phyloP scores from a whole-genome alignment of 495 filamentous ascomycete genomes.

The Arthonia radiata region DNA sequence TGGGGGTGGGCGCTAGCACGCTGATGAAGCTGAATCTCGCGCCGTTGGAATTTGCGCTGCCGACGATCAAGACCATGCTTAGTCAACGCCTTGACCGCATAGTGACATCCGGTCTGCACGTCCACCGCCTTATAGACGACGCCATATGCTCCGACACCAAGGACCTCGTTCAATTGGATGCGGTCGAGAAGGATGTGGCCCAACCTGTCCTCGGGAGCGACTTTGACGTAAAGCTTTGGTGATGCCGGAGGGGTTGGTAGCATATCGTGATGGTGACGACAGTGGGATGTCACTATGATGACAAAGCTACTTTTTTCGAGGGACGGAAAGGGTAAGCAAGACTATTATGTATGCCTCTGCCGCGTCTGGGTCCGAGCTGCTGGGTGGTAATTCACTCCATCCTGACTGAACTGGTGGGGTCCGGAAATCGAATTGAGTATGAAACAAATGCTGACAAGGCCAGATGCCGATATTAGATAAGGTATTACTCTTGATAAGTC shows the following conservation, averaged over 20 bases:
- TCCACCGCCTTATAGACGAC: slow-evolving; percentile 90
- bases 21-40: slow-evolving; percentile 83
- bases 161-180: slow-evolving; percentile 58
- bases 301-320: too few relatives aligned
- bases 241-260: slow-evolving; percentile 38
- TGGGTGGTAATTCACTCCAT: too few relatives aligned
- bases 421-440: too few relatives aligned
- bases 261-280: too few relatives aligned
- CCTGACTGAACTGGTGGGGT: too few relatives aligned
- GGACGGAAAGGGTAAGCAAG: too few relatives aligned
- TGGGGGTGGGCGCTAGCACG: slow-evolving; percentile 70
- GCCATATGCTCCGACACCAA: slow-evolving; percentile 88
- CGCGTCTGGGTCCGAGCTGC: too few relatives aligned
- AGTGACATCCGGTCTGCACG: slow-evolving; percentile 53
- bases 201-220: slow-evolving; percentile 60
- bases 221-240: slow-evolving; percentile 24
- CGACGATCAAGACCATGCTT: slow-evolving; percentile 72
- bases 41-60: slow-evolving; percentile 70
- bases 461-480: too few relatives aligned
- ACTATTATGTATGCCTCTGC: too few relatives aligned
- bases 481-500: too few relatives aligned
- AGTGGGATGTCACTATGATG: too few relatives aligned
- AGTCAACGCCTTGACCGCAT: slow-evolving; percentile 92
- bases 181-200: slow-evolving; percentile 62
- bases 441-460: too few relatives aligned